Conservation (phyloP, 192 early-diverging fungal genomes). For the Borealophlyctis nickersoniae region DNA sequence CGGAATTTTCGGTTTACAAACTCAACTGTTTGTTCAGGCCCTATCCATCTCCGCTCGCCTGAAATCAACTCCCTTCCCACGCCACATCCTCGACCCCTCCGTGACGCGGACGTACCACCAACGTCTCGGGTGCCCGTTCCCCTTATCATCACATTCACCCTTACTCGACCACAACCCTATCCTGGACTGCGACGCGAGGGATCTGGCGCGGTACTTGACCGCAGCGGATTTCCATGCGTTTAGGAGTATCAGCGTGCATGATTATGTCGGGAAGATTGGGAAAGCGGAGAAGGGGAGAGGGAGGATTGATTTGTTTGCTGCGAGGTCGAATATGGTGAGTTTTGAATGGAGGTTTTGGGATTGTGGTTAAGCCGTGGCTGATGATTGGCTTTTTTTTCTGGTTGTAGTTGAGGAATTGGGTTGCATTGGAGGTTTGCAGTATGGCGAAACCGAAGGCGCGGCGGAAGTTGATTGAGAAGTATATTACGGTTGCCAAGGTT, state of each 20-base stretch:
- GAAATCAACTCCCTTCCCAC: slow-evolving; percentile 5
- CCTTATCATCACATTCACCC: not conserved
- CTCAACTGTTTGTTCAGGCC: slow-evolving; percentile 6
- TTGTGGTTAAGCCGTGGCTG: too few species aligned
- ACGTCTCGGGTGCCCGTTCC: slow-evolving; percentile 5
- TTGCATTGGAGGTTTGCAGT: slow-evolving; percentile 54
- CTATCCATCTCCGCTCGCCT: slow-evolving; percentile 9
- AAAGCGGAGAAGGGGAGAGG: not conserved
- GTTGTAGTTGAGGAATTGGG: slow-evolving; percentile 57
- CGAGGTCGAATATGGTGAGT: slow-evolving; percentile 55
- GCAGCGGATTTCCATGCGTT: slow-evolving; percentile 25
- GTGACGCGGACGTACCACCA: not conserved
- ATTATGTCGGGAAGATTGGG: slow-evolving; percentile 25
- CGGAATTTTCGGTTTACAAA: not conserved
- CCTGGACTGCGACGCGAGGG: slow-evolving; percentile 39
- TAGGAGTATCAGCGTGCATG: slow-evolving; percentile 19
- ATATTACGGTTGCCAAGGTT: slow-evolving; percentile 55
- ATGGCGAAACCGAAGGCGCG: slow-evolving; percentile 37
- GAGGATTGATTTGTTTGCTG: slow-evolving; percentile 53
- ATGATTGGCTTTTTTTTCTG: too few species aligned
- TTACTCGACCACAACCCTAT: slow-evolving; percentile 9
- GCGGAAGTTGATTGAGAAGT: slow-evolving; percentile 51
- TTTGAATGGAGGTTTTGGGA: too few species aligned
- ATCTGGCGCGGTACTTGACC: slow-evolving; percentile 50
- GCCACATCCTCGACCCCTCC: not conserved